Base-by-base conservation (phyloP, 129 eudicot species). In the Glebionis coronaria region DNA sequence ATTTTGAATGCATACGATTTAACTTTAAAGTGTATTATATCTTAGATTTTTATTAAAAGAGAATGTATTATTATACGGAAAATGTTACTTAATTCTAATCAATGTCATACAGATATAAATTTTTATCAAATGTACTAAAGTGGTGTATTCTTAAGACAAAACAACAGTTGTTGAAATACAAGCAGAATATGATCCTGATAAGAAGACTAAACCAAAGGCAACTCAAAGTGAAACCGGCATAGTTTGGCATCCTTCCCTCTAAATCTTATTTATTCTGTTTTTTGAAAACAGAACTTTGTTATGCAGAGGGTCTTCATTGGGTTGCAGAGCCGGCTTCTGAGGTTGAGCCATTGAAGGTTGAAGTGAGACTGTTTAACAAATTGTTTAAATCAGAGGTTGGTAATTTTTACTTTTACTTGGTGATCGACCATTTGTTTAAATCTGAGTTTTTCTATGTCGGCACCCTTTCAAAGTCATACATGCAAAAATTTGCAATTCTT, bases 291-390 rank as follows among this genome's bases (percentile, higher is more conserved):
- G 35, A 19, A 31, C 40, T 13, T 31, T 52, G 16, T 55, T 61
- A 9, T 79, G 57, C 82, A 88, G 98, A 96, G 98, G 21, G 95
- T 74, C 87, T 93, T 66, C 98, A 88, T 76, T 93, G 99, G 99
- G 95, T 87, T 55, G 88, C 97, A 44, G 93, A 89, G 72, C 81
- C 84, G 54, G 70, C 97, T 59, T 87, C 95, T 40, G 92, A 95
- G 44, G 76, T 82, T 52, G 81, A 84, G 31, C 98, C 97, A 46
- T 82, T 89, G 31, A 87, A 73, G 78, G 90, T 94, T 65, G 99
- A 94, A 79, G 94, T 94, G 70, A 81, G 93, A 84, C 73, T 90
- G 55, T 87, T 94, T 47, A 88, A 84, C 29, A 90, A 67, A 69
- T 73, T 94, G 60, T 94, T 89, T 60, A 66, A 31, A 27, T 87